Evolutionary conservation across 2,329 filamentous ascomycete species (phyloP), one percentile per base, ranked within the genome.

Genomic region (Alternaria solani): DNA sequence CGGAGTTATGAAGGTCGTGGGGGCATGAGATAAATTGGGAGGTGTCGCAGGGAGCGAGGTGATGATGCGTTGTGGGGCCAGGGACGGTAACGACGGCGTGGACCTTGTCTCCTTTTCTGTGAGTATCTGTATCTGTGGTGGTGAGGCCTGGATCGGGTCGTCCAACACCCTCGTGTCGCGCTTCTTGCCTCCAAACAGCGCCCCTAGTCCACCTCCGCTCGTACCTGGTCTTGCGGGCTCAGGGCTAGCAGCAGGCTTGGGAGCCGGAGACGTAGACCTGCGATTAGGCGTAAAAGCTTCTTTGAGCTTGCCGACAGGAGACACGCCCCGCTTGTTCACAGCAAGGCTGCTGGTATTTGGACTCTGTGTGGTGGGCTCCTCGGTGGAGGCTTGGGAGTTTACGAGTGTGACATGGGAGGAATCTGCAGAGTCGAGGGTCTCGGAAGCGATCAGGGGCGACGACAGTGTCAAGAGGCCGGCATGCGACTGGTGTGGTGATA

Each of bases 301-400:
- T 75, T 87, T 90, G 62, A 94, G 82, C 72, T 89, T 91, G 71
- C 88, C 87, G 52, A 86, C 88, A 11, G 91, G 90, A 9, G 92
- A 94, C 20, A 86, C 83, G 25, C 88, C 88, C 61, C 90, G 86
- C 67, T 85, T 85, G 63, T 81, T 69, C 16, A 71, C 60, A 54
- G 70, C 54, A 42, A 72, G 59, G 68, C 75, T 74, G 61, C 75
- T 65, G 52, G 76, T 78, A 48, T 69, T 72, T 42, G 78, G 64
- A 73, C 76, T 64, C 28, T 53, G 73, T 39, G 69, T 64, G 64
- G 73, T 67, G 26, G 66, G 65, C 51, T 72, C 71, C 46, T 74
- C 64, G 64, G 66, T 62, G 51, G 71, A 71, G 34, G 70, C 60
- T 44, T 70, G 57, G 55, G 74, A 70, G 57, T 81, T 80, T 54